phyloP scores from a whole-genome alignment of 2,329 filamentous ascomycete genomes.

The Fusarium coicis region DNA sequence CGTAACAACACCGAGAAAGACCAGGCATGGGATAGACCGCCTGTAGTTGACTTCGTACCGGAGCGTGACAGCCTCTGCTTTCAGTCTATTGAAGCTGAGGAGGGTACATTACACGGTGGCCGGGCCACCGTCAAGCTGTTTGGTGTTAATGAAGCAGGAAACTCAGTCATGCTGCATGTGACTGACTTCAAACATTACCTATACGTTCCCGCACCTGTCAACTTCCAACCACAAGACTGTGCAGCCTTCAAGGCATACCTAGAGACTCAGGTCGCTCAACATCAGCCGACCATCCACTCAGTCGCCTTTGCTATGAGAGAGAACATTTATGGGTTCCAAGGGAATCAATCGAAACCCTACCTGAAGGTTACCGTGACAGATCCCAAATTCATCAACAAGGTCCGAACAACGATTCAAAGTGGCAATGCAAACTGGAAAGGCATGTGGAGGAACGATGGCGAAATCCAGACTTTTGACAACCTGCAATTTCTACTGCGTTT shows the following conservation, averaged over 20 bases:
- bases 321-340: constrained; percentile 93
- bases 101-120: constrained; percentile 83
- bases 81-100: constrained; percentile 95
- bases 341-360: constrained; percentile 90
- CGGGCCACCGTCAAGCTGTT: constrained; percentile 88
- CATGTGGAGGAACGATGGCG: constrained; percentile 79
- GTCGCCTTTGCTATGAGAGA: constrained; percentile 86
- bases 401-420: constrained; percentile 79
- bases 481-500: constrained; percentile 95
- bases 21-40: constrained; percentile 83
- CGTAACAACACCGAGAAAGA: constrained; percentile 91
- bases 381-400: constrained; percentile 81
- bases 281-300: constrained; percentile 79
- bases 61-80: constrained; percentile 80
- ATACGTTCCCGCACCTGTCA: constrained; percentile 87
- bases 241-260: constrained; percentile 81
- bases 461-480: constrained; percentile 92
- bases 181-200: constrained; percentile 97
- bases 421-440: constrained; percentile 88
- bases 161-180: constrained; percentile 95
- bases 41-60: constrained; percentile 63
- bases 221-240: constrained; percentile 83
- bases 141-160: constrained; percentile 83
- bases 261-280: constrained; percentile 79
- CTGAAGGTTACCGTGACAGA: constrained; percentile 94